Evolutionary conservation across 176 grass and related monocot genomes (phyloP).

Genomic region (Oryza rufipogon): DNA sequence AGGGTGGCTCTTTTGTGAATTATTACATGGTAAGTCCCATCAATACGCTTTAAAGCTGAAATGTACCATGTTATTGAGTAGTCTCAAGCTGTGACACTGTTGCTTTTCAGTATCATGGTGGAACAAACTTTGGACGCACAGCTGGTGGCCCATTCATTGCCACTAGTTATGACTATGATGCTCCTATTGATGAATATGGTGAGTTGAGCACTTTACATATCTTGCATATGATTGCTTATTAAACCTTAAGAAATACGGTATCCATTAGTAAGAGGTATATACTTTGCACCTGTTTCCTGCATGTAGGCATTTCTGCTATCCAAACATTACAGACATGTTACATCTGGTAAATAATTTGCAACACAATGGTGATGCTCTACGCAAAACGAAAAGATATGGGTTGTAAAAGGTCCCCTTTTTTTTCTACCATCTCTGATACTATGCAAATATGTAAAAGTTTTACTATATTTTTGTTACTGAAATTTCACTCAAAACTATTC

Average conservation of each 20-base stretch:
- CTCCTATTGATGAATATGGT: conserved; percentile 98
- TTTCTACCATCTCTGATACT: neutral
- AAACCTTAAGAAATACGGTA: neutral
- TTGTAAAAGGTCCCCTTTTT: neutral
- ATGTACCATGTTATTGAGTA: neutral
- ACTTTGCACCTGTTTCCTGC: conserved; percentile 17
- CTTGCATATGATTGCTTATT: neutral
- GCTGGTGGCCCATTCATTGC: conserved; percentile 98
- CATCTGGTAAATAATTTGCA: neutral
- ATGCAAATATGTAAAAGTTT: neutral
- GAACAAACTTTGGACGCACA: conserved; percentile 93
- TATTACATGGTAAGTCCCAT: conserved; percentile 87
- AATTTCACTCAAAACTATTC: neutral
- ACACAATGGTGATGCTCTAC: neutral
- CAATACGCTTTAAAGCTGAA: conserved; percentile 22
- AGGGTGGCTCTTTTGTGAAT: conserved; percentile 96
- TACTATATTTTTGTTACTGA: neutral
- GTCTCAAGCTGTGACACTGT: conserved; percentile 11
- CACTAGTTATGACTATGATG: conserved; percentile 98
- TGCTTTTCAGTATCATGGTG: conserved; percentile 81
- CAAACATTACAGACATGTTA: conserved; percentile 6
- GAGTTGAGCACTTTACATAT: conserved; percentile 21
- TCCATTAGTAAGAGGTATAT: conserved; percentile 19
- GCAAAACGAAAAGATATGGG: neutral
- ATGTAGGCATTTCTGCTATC: neutral